These are phyloP conservation scores for Aristolochia fimbriata DNA, from an alignment of 164 flowering plant genomes.

Conservation along the genomic window DNA sequence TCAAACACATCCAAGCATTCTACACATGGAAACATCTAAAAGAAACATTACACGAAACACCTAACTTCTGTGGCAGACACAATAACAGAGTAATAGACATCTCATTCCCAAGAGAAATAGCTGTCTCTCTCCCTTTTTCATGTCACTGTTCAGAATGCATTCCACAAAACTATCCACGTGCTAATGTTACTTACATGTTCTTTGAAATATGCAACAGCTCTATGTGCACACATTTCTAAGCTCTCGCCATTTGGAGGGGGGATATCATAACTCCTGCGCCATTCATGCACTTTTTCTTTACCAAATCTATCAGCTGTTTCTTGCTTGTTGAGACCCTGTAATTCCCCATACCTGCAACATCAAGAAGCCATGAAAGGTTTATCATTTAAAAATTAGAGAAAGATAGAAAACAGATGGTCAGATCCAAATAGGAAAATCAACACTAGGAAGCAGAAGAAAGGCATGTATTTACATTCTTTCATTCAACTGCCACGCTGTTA, in stretches of 20 bases:
- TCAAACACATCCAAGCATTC: background rate
- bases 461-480: constrained; percentile 71
- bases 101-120: no score
- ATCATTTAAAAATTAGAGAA: background rate
- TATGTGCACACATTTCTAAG: constrained; percentile 96
- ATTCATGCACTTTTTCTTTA: constrained; percentile 84
- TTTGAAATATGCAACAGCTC: constrained; percentile 96
- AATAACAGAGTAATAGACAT: no score
- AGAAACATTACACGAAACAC: no score
- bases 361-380: background rate
- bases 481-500: constrained; percentile 89
- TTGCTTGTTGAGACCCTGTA: constrained; percentile 96
- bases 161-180: no score
- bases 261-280: constrained; percentile 93
- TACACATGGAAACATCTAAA: no score
- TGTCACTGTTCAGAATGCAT: no score
- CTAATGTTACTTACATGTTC: constrained; percentile 40
- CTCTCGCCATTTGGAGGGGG: constrained; percentile 99
- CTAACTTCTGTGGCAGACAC: no score
- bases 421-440: background rate
- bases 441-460: constrained; percentile 2
- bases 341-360: constrained; percentile 78
- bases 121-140: no score
- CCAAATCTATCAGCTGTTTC: constrained; percentile 97
- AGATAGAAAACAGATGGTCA: background rate